These are phyloP conservation scores for Boehmeria nivea DNA, from an alignment of 306 rosid genomes.

Conservation along the genomic window DNA sequence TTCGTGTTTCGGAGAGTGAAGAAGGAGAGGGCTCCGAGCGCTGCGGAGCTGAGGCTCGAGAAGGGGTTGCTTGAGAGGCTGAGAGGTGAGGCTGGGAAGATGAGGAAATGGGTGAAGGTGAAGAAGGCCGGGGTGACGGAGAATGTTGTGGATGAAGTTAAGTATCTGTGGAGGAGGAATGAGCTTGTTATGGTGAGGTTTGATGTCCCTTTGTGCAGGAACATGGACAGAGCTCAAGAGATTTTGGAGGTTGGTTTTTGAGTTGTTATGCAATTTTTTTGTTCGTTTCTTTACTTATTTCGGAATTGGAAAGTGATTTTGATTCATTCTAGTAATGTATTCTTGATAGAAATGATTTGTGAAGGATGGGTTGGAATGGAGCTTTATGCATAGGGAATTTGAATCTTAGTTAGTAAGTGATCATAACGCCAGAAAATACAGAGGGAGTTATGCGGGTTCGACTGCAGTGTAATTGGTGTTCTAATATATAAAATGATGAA, in stretches of 20 bases:
- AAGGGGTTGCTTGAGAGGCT: constrained; percentile 53
- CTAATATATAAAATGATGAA: too few species aligned
- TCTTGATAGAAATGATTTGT: constrained; percentile 1
- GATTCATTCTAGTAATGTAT: too few species aligned
- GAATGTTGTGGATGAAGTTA: constrained; percentile 56
- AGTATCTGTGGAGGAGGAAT: constrained; percentile 47
- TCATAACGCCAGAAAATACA: too few species aligned
- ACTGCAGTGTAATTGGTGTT: too few species aligned
- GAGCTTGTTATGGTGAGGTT: constrained; percentile 83
- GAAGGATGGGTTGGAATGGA: too few species aligned
- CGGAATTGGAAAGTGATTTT: not conserved
- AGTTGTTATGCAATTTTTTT: not conserved
- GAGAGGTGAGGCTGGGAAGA: constrained; percentile 53
- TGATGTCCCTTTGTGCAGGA: constrained; percentile 65
- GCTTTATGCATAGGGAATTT: too few species aligned
- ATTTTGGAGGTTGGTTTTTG: constrained; percentile 61
- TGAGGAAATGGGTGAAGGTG: constrained; percentile 78
- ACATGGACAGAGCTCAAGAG: constrained; percentile 87
- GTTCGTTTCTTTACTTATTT: not conserved
- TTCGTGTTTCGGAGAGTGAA: constrained; percentile 34
- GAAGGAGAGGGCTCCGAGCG: constrained; percentile 37
- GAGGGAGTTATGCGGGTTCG: too few species aligned
- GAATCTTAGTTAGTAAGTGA: too few species aligned
- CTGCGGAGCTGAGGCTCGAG: constrained; percentile 60
- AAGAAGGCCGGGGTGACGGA: constrained; percentile 80